These are phyloP conservation scores for Neltuma alba DNA, from an alignment of 306 rosid genomes.

Conservation along the genomic window DNA sequence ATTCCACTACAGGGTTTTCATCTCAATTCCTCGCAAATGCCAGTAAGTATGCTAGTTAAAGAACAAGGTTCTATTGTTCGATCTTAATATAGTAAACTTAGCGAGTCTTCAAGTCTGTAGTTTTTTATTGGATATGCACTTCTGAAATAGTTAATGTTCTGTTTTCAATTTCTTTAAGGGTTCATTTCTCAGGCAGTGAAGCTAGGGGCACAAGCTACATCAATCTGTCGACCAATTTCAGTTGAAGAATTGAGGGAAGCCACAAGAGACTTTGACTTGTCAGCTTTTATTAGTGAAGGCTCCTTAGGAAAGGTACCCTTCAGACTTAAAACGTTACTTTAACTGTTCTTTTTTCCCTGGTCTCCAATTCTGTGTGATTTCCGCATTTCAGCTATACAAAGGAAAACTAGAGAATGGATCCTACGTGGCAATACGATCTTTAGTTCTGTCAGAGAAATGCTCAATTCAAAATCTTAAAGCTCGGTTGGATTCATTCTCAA, in stretches of 20 bases:
- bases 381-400: conserved; percentile 60
- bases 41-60: conserved; percentile 53
- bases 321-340: background rate
- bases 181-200: conserved; percentile 66
- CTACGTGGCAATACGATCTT: conserved; percentile 56
- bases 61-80: background rate
- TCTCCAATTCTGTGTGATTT: background rate
- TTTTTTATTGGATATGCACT: background rate
- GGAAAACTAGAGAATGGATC: conserved; percentile 78
- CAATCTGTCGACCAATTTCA: conserved; percentile 54
- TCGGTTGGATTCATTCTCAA: conserved; percentile 71
- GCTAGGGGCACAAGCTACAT: conserved; percentile 62
- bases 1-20: conserved; percentile 51
- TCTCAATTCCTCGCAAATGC: conserved; percentile 73
- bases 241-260: conserved; percentile 75
- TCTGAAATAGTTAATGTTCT: conserved; percentile 12
- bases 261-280: conserved; percentile 57
- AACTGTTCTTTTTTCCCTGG: background rate
- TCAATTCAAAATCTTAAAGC: conserved; percentile 70
- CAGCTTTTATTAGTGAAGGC: conserved; percentile 72
- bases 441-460: conserved; percentile 61
- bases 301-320: conserved; percentile 69
- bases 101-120: conserved; percentile 5
- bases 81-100: background rate
- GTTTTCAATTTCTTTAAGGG: conserved; percentile 45